Conservation (phyloP, 495 filamentous ascomycete genomes). For the Aspergillus saccharolyticus region DNA sequence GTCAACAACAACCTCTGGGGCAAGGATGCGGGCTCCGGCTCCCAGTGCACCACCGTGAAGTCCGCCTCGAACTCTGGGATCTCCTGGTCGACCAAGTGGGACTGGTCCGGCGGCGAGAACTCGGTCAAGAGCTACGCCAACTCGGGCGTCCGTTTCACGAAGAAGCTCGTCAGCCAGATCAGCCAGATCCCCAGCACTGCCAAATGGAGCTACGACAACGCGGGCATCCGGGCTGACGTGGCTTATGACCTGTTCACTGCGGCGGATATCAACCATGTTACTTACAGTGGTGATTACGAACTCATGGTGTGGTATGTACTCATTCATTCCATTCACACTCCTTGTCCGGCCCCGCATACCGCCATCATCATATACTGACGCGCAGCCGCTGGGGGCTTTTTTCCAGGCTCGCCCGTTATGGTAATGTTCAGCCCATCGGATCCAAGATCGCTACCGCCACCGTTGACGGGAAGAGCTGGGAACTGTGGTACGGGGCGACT, state of each 20-base stretch:
- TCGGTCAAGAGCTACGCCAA: constrained; percentile 46
- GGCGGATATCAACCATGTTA: too few relatives aligned
- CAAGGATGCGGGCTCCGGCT: constrained; percentile 28
- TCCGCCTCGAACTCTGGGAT: constrained; percentile 25
- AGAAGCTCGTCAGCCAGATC: constrained; percentile 30
- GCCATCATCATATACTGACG: too few relatives aligned
- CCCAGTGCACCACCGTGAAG: constrained; percentile 40
- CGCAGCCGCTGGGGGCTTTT: too few relatives aligned
- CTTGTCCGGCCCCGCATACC: constrained; percentile 3
- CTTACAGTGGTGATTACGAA: constrained; percentile 43
- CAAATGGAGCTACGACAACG: constrained; percentile 36
- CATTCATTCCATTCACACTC: too few relatives aligned
- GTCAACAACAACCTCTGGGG: constrained; percentile 49
- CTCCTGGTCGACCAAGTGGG: constrained; percentile 38
- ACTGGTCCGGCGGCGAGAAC: constrained; percentile 35
- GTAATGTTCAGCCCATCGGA: constrained; percentile 39
- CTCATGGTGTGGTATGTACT: constrained; percentile 52
- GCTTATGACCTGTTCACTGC: too few relatives aligned
- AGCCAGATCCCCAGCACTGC: constrained; percentile 33
- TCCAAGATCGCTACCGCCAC: constrained; percentile 22
- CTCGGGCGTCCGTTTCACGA: constrained; percentile 24
- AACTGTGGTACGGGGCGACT: constrained; percentile 35
- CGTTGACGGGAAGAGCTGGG: constrained; percentile 31
- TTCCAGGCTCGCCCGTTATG: constrained; percentile 36
- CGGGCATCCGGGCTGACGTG: constrained; percentile 39